Evolutionary conservation across 495 filamentous ascomycete genomes (phyloP), one percentile per base, ranked within the genome.

Genomic region (Saxophila tyrrhenica): DNA sequence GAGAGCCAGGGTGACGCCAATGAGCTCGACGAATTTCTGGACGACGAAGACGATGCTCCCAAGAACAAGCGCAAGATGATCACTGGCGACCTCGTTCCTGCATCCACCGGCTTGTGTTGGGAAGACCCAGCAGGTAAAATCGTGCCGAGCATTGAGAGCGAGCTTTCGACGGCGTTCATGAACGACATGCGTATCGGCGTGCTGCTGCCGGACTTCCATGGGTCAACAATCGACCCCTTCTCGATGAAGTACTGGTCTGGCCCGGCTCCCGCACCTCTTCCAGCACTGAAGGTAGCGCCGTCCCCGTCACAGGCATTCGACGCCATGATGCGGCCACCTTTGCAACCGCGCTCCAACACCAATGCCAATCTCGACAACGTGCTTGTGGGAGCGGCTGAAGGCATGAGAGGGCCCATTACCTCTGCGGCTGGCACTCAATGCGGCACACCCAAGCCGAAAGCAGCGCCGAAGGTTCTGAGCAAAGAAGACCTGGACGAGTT

Each of bases 71-170:
- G 71, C 16, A 64, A 73, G 17, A 62, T 74, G 21, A 72, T 83
- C n/a, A 72, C 78, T 8, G 76, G 82, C 1, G 85, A 90, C 54
- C 76, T 92, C 44, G 79, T 89, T 57, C 89, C 90, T 0, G 65
- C 79, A 17, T 85, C 72, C 58, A 87, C 77, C 1, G 91, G 90
- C 8, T 70, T 95, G 7, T 89, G 81, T 62, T 98, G 88, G 83
- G 85, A 91, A 59, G 78, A 85, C 57, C 53, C 60, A 17, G 62
- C 69, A 38, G 67, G 74, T 39, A 58, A 67, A 43, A 69, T 69
- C 51, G 50, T 48, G 13, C 66, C 71, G 69, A 51, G 62, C 64
- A 43, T 72, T 70, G 56, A 74, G 29, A 69, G 66, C 17, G 58
- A 60, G n/a, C 63, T 67, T 64, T 23, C 72, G 76, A 35, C 63